Percentiles rank a stretch among this genome's conserved stretches.
Conservation (phyloP, 345 rosid genomes). For the Capsella bursapastoris region DNA sequence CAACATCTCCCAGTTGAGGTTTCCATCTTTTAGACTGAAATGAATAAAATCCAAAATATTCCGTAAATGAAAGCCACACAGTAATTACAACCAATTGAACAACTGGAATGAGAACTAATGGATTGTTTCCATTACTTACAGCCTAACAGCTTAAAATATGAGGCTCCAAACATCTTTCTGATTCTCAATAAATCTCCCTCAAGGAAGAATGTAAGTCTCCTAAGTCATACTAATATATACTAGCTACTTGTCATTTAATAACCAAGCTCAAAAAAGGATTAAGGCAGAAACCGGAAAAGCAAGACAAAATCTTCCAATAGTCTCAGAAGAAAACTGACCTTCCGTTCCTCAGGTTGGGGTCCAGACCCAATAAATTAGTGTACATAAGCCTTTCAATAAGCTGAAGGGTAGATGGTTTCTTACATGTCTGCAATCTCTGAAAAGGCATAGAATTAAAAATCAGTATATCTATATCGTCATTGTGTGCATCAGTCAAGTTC, state of each 20-base stretch:
- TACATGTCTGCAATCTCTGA: slow-evolving; percentile 81
- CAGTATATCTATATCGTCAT: not conserved
- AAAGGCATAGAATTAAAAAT: not conserved
- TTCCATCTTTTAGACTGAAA: slow-evolving; percentile 89
- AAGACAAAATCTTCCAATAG: not conserved
- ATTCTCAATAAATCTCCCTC: slow-evolving; percentile 14
- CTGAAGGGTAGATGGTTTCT: slow-evolving; percentile 81
- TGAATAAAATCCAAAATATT: slow-evolving; percentile 27
- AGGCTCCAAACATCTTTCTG: not conserved
- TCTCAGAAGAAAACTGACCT: slow-evolving; percentile 51
- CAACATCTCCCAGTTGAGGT: slow-evolving; percentile 88
- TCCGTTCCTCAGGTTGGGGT: slow-evolving; percentile 78
- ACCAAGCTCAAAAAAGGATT: slow-evolving; percentile 5
- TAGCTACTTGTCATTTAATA: not conserved
- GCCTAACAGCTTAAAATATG: not conserved
- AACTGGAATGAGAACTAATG: too few species aligned
- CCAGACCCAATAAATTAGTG: slow-evolving; percentile 81
- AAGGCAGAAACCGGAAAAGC: not conserved
- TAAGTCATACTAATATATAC: slow-evolving; percentile 6
- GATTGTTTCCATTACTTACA: too few species aligned
- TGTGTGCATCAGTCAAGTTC: not conserved
- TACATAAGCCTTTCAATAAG: slow-evolving; percentile 68
- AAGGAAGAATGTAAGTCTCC: slow-evolving; percentile 2
- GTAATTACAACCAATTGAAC: too few species aligned
- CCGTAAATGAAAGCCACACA: not conserved